Base-by-base conservation (phyloP, 495 filamentous ascomycete species). In the Podospora anserina region DNA sequence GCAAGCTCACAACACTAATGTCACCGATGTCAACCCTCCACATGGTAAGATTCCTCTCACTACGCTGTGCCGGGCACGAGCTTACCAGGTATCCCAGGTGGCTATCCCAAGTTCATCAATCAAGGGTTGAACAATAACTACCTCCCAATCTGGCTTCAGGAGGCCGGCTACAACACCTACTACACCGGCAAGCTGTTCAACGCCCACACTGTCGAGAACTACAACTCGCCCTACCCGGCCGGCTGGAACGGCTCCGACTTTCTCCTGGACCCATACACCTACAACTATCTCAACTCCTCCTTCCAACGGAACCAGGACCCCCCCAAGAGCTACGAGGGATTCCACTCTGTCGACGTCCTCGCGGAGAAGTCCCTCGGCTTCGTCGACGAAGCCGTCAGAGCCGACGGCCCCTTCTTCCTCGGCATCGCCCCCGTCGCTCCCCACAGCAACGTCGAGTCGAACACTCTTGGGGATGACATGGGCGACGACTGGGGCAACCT, bases 121-220 rank as follows among this genome's bases (percentile, higher is more conserved):
- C 86, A 88, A 61, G 89, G 89, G 2, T 82, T 89, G 66, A 91
- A 92, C 70, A 82, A 88, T 0, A 80, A 86, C 67, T 91, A 86
- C 69, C 82, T 92, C 11, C 89, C 90, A 0, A 71, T 91, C 2
- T 92, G 90, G 90, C 79, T 92, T 3, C 88, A 91, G 69, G 68
- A 85, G 6, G 85, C 87, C 0, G 89, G 89, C n/a, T 91, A 91
- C 73, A 83, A 88, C 71, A 91, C 89, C 0, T 91, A 88, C 75
- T 91, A 91, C 75, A 88, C 86, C 1, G 89, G 90, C 53, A 92
- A 92, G 74, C 81, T 92, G 2, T 89, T 90, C 75, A 92, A 92
- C 72, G 80, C 82, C 0, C 88, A 90, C 69, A 86, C 83, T 0
- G 71, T 85, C 1, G 70, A 83, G 3, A 89, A 88, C 64, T 90